These are phyloP conservation scores for Cryoendolithus antarcticus DNA, from an alignment of 2,329 filamentous ascomycete genomes.

Conservation along the genomic window DNA sequence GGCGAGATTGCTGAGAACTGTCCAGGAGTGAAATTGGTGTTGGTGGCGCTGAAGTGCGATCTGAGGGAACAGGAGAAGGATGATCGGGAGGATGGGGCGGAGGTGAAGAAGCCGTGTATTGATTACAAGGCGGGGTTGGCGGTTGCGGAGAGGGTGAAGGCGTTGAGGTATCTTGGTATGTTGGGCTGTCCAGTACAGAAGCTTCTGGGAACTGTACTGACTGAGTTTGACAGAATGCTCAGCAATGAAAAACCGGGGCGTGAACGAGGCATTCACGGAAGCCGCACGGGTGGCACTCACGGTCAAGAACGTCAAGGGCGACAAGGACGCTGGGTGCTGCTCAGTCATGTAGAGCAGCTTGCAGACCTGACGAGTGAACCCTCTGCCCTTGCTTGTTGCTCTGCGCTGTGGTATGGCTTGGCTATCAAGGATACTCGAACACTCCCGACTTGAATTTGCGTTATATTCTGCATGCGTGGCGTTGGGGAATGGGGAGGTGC, in stretches of 20 bases:
- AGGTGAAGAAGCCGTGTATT: constrained; percentile 53
- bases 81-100: constrained; percentile 46
- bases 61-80: constrained; percentile 66
- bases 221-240: constrained; percentile 67
- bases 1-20: constrained; percentile 97
- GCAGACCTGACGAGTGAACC: too few species aligned
- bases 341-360: constrained; percentile 33
- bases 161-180: constrained; percentile 74
- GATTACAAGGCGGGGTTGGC: constrained; percentile 85
- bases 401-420: too few species aligned
- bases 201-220: too few species aligned
- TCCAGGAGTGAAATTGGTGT: constrained; percentile 82
- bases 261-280: constrained; percentile 98
- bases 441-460: too few species aligned
- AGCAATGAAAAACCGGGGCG: constrained; percentile 92
- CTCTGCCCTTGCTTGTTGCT: too few species aligned
- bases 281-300: constrained; percentile 80
- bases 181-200: too few species aligned
- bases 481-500: too few species aligned
- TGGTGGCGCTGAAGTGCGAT: constrained; percentile 95
- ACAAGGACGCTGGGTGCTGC: constrained; percentile 33
- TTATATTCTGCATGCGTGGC: too few species aligned
- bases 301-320: constrained; percentile 38
- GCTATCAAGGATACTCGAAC: too few species aligned
- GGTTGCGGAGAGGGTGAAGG: constrained; percentile 82